Evolutionary conservation across 257 asterid species (phyloP), one percentile per base, ranked within the genome.

Genomic region (Nicotiana otophora): DNA sequence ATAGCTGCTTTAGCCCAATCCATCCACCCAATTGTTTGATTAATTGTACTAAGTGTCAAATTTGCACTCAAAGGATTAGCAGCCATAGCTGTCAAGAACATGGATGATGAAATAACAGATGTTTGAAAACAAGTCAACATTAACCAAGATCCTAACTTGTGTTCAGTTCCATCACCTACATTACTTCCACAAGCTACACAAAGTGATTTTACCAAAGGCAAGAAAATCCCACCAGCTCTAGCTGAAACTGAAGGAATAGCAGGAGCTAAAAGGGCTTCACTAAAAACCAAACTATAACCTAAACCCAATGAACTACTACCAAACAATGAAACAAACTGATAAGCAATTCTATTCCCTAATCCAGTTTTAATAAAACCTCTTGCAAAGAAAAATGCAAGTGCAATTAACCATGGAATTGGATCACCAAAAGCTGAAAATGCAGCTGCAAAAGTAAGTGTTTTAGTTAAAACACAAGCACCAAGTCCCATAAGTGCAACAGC

Each of bases 1-100:
- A 96, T 84, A 7, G 99, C 99, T 17, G 98, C 99, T 91, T 94
- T 93, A 51, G 99, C 98, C 99, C 99, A 96, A 88, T 96, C 99
- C 99, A 96, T 93, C 99, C 98, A 96, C 30, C 94, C 95, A 81
- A 96, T 92, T 0, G 92, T 81, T 85, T 90, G 84, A 87, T 87
- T 88, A 7, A 96, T 96, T 0, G 99, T 94, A 78, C 69, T 90
- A 8, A 84, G 78, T 1, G 99, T 96, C 87, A 96, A 87, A 83
- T 91, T 96, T 11, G 98, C 99, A 2, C 97, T 95, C 91, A 96
- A 83, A 0, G 99, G 98, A 88, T 96, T 96, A 0, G 98, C 99
- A 67, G 99, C 98, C 99, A 96, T 96, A 8, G 98, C 99, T 7
- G 99, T 96, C 87, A 96, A 86, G 75, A 96, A 94, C 99, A 96